phyloP scores from a whole-genome alignment of 148 eudicot genomes.

The Camellia sinensis region DNA sequence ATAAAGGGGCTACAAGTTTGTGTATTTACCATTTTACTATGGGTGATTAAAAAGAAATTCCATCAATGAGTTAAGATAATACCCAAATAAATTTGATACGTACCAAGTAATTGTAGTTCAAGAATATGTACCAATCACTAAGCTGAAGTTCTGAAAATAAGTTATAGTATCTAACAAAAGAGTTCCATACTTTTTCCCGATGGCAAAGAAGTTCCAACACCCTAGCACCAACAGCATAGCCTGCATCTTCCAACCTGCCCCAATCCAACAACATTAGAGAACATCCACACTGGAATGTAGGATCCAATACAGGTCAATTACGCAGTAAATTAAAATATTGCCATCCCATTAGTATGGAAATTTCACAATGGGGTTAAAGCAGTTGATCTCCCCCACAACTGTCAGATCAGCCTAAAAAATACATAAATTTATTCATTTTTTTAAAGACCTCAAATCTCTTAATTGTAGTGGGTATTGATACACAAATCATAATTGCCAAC shows the following conservation, averaged over 20 bases:
- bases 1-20: too few species aligned
- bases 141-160: background rate
- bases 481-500: background rate
- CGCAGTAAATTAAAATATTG: background rate
- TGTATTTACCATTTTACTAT: too few species aligned
- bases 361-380: background rate
- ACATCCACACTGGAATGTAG: background rate
- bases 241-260: conserved; percentile 96
- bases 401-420: background rate
- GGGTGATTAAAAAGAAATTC: too few species aligned
- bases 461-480: background rate
- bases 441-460: background rate
- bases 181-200: conserved; percentile 74
- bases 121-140: background rate
- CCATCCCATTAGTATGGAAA: background rate
- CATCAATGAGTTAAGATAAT: background rate
- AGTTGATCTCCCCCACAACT: background rate
- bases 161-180: background rate
- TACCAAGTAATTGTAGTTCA: background rate
- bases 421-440: background rate
- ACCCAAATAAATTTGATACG: background rate
- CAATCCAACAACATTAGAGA: background rate
- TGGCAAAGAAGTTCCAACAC: conserved; percentile 97
- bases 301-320: background rate
- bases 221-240: conserved; percentile 96